phyloP scores from a whole-genome alignment of 306 rosid genomes.

The Pterocarpus santalinus region DNA sequence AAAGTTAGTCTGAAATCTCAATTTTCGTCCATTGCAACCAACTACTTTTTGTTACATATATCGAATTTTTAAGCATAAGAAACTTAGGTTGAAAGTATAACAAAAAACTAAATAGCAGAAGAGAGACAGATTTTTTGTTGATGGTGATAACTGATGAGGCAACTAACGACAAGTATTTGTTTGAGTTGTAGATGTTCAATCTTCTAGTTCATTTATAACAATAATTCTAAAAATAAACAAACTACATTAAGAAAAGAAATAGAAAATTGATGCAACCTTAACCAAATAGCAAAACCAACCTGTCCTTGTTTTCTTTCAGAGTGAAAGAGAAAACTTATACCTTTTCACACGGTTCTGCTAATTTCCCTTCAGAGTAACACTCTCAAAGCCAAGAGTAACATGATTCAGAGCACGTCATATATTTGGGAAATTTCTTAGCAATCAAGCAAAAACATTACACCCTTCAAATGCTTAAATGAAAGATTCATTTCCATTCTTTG shows the following conservation, averaged over 20 bases:
- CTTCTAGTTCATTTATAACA: conserved; percentile 17
- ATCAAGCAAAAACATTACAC: conserved; percentile 38
- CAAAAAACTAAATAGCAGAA: background rate
- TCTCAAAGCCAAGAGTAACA: background rate
- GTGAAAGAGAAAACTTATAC: background rate
- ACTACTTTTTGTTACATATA: background rate
- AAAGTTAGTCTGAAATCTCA: too few relatives aligned
- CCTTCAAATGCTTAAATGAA: background rate
- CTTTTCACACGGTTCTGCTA: background rate
- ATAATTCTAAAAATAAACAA: conserved; percentile 38
- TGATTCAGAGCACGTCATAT: background rate
- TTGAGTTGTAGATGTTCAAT: conserved; percentile 23
- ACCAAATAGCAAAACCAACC: conserved; percentile 48
- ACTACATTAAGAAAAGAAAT: conserved; percentile 30
- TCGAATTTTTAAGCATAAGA: conserved; percentile 22
- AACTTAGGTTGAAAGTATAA: conserved; percentile 5
- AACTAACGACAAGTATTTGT: conserved; percentile 9
- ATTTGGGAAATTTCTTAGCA: conserved; percentile 35
- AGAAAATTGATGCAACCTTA: conserved; percentile 46
- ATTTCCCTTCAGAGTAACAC: background rate
- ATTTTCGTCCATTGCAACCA: too few relatives aligned
- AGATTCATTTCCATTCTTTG: too few relatives aligned
- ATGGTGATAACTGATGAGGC: background rate
- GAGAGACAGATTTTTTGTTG: conserved; percentile 39
- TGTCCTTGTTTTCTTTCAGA: background rate